A percentile compares a stretch with the other conserved stretches of the same genome.
These are phyloP conservation scores for Mycena pura DNA, from an alignment of 768 basidiomycete genomes.

Conservation along the genomic window DNA sequence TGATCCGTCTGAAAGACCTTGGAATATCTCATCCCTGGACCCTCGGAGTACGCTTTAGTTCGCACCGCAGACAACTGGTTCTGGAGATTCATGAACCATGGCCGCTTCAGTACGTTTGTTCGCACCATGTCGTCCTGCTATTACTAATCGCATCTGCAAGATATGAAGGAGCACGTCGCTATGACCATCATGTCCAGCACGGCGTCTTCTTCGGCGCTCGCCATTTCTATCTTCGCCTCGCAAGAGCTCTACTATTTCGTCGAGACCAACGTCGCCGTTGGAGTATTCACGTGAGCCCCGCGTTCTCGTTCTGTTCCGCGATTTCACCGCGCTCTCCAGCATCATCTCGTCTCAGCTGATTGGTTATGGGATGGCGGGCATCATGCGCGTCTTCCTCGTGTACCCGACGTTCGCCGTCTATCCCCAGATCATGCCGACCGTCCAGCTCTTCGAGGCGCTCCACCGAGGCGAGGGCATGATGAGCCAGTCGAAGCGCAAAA, in stretches of 20 bases:
- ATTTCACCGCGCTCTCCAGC: constrained; percentile 19
- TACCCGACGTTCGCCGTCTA: constrained; percentile 53
- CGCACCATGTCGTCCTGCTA: background rate
- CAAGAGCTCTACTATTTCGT: constrained; percentile 59
- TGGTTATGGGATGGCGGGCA: constrained; percentile 46
- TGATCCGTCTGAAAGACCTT: too few species aligned
- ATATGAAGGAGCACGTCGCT: constrained; percentile 57
- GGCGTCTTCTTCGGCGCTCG: constrained; percentile 55
- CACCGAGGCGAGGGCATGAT: constrained; percentile 49
- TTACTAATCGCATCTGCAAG: constrained; percentile 6
- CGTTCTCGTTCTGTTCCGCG: background rate
- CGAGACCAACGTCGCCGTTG: constrained; percentile 45
- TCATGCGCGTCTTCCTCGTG: constrained; percentile 52
- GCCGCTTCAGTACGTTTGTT: constrained; percentile 54
- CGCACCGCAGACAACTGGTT: constrained; percentile 38
- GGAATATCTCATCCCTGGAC: constrained; percentile 37
- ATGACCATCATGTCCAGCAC: constrained; percentile 64
- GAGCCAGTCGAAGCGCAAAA: constrained; percentile 46
- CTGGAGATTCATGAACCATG: constrained; percentile 57
- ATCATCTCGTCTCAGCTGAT: constrained; percentile 46
- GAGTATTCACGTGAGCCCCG: constrained; percentile 43
- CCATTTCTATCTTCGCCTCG: constrained; percentile 60
- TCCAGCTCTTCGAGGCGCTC: constrained; percentile 51
- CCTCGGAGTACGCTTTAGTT: constrained; percentile 27
- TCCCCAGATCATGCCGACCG: constrained; percentile 48